Base-by-base conservation (phyloP, 108 stramenopile species). In the Skeletonema tropicum region DNA sequence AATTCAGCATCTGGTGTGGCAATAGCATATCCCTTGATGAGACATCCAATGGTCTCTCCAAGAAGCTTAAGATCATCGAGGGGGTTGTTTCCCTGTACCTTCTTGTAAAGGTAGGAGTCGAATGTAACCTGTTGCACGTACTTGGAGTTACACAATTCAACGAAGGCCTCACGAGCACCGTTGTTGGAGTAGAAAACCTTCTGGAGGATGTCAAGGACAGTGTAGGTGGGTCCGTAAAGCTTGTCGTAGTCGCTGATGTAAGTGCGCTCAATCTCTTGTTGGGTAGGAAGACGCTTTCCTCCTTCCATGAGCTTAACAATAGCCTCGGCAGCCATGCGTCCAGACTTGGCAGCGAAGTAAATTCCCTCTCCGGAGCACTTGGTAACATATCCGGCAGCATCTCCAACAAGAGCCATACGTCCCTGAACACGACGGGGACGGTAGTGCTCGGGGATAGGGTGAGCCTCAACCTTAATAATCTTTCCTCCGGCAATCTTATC, bases 301-400 rank as follows among this genome's bases (percentile, higher is more conserved):
- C 91, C 89, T 31, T 89, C 77, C 93, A 98, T 94, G 63, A 94
- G 86, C 73, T 85, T 79, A 32, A 95, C 93, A 81, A 98, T 94
- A 66, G 93, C 90, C 87, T 97, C 89, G 26, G 95, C 98, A 8
- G 98, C 98, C 97, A 98, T 98, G 61, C 97, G 91, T 76, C 98
- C 98, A 64, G 94, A 94, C 86, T 97, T 98, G 79, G 97, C 97
- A 30, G 97, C 98, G 72, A 97, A 97, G 92, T 98, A 97, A 75
- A 98, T 98, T 46, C 98, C 98, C 89, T 98, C 98, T 60, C 98
- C 98, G 29, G 96, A 96, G 93, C 97, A 97, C 90, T 97, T 97
- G 85, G 97, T 97, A 29, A 98, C 98, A 73, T 98, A 97, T 67
- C 97, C 97, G 31, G 98, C 98, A 33, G 98, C 98, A 85, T 98